Evolutionary conservation across 345 rosid species (phyloP).

Genomic region (Viola odorata): DNA sequence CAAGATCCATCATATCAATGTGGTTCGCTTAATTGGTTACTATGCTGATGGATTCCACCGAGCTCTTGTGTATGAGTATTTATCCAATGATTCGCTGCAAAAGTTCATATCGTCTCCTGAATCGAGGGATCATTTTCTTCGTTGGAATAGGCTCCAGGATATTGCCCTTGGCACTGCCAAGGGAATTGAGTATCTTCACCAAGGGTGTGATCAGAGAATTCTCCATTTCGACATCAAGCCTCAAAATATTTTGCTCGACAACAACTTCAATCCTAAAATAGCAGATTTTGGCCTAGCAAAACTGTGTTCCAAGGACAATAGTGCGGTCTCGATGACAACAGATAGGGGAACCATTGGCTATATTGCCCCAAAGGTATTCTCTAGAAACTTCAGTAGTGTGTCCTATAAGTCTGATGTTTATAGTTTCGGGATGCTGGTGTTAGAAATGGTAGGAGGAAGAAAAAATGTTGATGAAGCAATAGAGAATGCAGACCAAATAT

Average conservation of each 20-base stretch:
- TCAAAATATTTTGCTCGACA: too few relatives aligned
- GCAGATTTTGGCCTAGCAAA: slow-evolving; percentile 23
- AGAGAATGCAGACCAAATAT: background rate
- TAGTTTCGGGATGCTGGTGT: too few relatives aligned
- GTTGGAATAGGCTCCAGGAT: slow-evolving; percentile 19
- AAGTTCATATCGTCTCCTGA: slow-evolving; percentile 18
- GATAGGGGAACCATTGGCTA: slow-evolving; percentile 23
- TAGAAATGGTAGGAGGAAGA: slow-evolving; percentile 24
- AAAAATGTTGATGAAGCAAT: background rate
- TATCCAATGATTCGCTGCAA: slow-evolving; percentile 13
- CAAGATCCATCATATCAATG: too few relatives aligned
- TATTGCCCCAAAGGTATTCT: slow-evolving; percentile 25
- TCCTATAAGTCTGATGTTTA: slow-evolving; percentile 24
- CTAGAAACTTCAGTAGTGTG: slow-evolving; percentile 20
- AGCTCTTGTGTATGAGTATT: slow-evolving; percentile 15
- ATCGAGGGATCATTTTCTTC: background rate
- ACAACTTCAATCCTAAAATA: slow-evolving; percentile 17
- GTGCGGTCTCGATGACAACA: slow-evolving; percentile 24
- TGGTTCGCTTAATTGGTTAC: slow-evolving; percentile 17
- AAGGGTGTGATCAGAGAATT: too few relatives aligned
- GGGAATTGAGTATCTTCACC: too few relatives aligned
- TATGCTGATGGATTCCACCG: too few relatives aligned
- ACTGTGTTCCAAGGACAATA: too few relatives aligned
- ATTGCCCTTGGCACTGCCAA: too few relatives aligned
- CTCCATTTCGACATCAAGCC: too few relatives aligned